These are phyloP conservation scores for Pichia cephalocereana DNA, from an alignment of 805 yeast genomes.

Conservation along the genomic window DNA sequence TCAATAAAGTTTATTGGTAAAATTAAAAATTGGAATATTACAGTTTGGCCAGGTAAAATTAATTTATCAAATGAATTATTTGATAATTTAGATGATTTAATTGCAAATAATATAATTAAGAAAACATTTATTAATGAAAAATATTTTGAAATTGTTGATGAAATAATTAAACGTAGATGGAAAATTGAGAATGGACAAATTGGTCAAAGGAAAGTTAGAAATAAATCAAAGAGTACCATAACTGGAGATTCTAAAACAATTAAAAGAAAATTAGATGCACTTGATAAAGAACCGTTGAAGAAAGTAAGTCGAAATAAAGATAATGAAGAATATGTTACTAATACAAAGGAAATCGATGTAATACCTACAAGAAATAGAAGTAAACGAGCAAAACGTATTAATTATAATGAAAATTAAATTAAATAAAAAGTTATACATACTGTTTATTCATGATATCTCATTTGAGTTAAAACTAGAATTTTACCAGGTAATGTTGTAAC, in stretches of 20 bases:
- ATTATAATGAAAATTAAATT: constrained; percentile 4
- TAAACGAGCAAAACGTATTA: neutral
- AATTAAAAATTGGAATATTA: constrained; percentile 55
- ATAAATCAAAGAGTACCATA: neutral
- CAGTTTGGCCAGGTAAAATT: constrained; percentile 76
- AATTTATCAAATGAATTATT: constrained; percentile 63
- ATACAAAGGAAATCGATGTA: neutral
- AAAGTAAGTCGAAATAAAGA: neutral
- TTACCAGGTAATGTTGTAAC: constrained; percentile 67
- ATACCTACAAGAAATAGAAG: constrained; percentile 2
- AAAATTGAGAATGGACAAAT: constrained; percentile 1
- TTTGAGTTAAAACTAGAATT: constrained; percentile 64
- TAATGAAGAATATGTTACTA: neutral
- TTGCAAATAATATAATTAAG: constrained; percentile 49
- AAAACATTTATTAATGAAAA: constrained; percentile 46
- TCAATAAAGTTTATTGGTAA: constrained; percentile 50
- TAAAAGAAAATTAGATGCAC: neutral
- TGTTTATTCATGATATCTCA: constrained; percentile 67
- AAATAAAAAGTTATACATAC: neutral
- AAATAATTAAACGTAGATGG: constrained; percentile 9
- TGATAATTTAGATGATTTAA: constrained; percentile 28
- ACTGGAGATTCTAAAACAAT: neutral
- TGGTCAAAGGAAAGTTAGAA: neutral
- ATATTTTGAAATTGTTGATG: neutral
- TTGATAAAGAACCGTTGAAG: neutral